Evolutionary conservation across 2,329 filamentous ascomycete species (phyloP), one percentile per base, ranked within the genome.

Genomic region (Pyrenophora seminiperda): DNA sequence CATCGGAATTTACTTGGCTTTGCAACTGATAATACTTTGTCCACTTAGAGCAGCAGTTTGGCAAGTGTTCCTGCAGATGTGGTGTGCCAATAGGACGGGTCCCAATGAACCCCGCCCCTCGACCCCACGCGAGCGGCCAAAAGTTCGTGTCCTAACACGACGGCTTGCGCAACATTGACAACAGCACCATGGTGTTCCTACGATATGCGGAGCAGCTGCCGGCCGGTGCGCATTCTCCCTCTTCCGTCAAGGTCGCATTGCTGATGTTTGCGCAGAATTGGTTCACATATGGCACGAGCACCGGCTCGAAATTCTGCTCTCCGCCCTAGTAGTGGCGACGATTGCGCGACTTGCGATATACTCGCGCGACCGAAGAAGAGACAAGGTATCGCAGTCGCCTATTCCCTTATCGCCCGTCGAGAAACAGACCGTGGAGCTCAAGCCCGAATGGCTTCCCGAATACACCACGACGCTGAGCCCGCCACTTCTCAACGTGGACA

Each of bases 271-370:
- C 2, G 7, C 41, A 74, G 72, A 73, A 52, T 43, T 74, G 39
- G 59, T 74, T 18, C 51, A 61, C 18, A 62, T 73, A 49, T 74
- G 72, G 72, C 72, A 73, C 56, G 50, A 62, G 2, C 64, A 73
- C 48, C 66, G 72, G 38, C 53, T 71, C 30, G 59, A 67, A 7
- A 51, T 74, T 41, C 54, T 74, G 14, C 56, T 73, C 19, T 67
- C 66, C 29, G 65, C 62, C 20, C 53, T 67, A n/a, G 61, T 63
- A 7, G 42, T 73, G 27, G 56, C 65, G 18, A 56, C 63, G 7
- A 27, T 72, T 54, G 54, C 68, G 54, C 70, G 68, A 33, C 56
- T 72, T 11, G 47, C 59, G 3, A 50, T 62, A 20, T 64, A 67
- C 42, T 52, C 66, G 11, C 67, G 67, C 39, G 50, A 58, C 36